These are phyloP conservation scores for Xerocomellus amylosporus DNA, from an alignment of 768 basidiomycete genomes.

Conservation along the genomic window DNA sequence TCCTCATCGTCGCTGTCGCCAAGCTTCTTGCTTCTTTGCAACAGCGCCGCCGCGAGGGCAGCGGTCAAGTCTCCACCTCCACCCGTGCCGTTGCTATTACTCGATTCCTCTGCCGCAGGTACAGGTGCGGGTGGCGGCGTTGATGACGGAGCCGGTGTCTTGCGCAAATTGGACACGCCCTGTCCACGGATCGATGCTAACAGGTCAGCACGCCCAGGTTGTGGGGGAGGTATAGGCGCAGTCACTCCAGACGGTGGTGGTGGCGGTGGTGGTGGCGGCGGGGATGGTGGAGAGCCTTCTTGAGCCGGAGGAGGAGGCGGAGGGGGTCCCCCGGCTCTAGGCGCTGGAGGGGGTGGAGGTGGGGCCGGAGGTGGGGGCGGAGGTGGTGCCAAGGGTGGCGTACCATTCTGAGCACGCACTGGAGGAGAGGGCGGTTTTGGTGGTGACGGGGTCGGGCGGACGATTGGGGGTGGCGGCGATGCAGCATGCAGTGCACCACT, in stretches of 20 bases:
- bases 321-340: conserved; percentile 32
- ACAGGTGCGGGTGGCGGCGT: conserved; percentile 39
- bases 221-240: conserved; percentile 41
- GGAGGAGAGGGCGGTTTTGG: conserved; percentile 31
- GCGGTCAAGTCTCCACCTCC: conserved; percentile 72
- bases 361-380: conserved; percentile 43
- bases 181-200: conserved; percentile 82
- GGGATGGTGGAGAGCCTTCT: conserved; percentile 31
- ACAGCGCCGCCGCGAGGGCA: conserved; percentile 79
- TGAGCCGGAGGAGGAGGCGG: conserved; percentile 35
- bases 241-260: conserved; percentile 38
- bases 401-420: conserved; percentile 17
- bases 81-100: conserved; percentile 31
- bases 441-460: conserved; percentile 30
- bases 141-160: conserved; percentile 36
- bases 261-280: conserved; percentile 40
- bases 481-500: not conserved
- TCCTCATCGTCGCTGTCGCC: conserved; percentile 85
- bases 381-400: conserved; percentile 41
- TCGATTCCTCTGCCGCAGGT: conserved; percentile 31
- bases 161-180: conserved; percentile 67
- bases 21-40: conserved; percentile 81
- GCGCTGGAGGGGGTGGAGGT: conserved; percentile 33
- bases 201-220: conserved; percentile 62
- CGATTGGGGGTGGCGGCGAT: conserved; percentile 19